These are phyloP conservation scores for Paramecium tetraurelia DNA, from an alignment of 73 alveolate species.

Conservation along the genomic window DNA sequence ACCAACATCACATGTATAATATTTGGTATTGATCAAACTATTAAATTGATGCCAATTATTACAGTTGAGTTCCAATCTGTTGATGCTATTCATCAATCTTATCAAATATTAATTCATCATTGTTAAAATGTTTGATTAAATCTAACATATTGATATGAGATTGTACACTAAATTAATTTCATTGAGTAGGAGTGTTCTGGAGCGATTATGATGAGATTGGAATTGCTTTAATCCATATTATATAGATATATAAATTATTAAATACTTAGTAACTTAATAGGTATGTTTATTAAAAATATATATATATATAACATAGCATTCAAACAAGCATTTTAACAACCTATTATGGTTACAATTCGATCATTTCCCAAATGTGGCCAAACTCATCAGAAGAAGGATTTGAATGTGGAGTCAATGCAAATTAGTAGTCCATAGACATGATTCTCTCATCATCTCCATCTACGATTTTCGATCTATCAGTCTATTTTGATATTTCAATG, in stretches of 20 bases:
- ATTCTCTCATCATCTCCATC: conserved; percentile 57
- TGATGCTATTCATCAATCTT: background rate
- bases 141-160: background rate
- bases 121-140: background rate
- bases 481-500: background rate
- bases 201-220: background rate
- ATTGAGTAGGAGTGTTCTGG: background rate
- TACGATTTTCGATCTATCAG: background rate
- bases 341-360: conserved; percentile 31
- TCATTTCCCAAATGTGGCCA: conserved; percentile 50
- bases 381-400: background rate
- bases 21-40: background rate
- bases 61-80: background rate
- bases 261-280: background rate
- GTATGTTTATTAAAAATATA: background rate
- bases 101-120: background rate
- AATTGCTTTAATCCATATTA: background rate
- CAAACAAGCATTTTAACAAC: conserved; percentile 54
- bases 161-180: background rate
- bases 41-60: background rate
- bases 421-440: conserved; percentile 45
- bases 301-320: background rate
- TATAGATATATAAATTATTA: background rate
- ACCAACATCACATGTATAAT: background rate
- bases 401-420: conserved; percentile 46